Base-by-base conservation (phyloP, 495 filamentous ascomycete species). In the Hyaloscypha bicolor region DNA sequence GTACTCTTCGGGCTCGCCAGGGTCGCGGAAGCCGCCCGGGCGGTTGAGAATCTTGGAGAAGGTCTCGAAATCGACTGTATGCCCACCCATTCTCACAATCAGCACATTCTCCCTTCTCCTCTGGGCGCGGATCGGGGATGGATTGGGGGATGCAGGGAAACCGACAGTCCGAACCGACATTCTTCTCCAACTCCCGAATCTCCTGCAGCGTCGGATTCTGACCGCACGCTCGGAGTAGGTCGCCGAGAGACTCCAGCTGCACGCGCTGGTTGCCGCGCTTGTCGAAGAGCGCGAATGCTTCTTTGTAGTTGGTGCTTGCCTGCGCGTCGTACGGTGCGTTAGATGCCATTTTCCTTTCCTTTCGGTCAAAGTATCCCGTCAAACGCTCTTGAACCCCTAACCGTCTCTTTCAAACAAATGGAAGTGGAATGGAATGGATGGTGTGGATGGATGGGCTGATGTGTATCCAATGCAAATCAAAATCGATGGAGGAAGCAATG, bases 221-320 rank as follows among this genome's bases (percentile, higher is more conserved):
- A 2, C 95, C 95, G 76, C 95, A 99, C 9, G 95, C 95, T 73
- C 96, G 90, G 45, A 99, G 87, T 39, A 99, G 87, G 75, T 99
- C 96, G 35, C 95, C 95, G 21, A 99, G 87, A 62, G 88, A 90
- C 64, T 94, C 91, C 77, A 92, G 84, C 11, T 90, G 77, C 72
- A 98, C 95, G 67, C 91, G 93, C 69, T 92, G 92, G 75, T 90
- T 94, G 74, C 96, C 95, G 74, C 95, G 93, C 86, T 97, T 97
- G 83, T 99, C 95, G 85, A 97, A 99, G 75, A 99, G 92, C 60
- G 93, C 92, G 84, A 99, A 99, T 68, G 95, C 95, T 90, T 99
- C 95, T 85, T 97, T 97, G 92, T 98, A 99, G 88, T 99, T 98
- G 77, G 95, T 98, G 63, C 92, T 94, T 82, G 94, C 93, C 94